phyloP scores from a whole-genome alignment of 352 stramenopile genomes.

The Pythium brachiatum region DNA sequence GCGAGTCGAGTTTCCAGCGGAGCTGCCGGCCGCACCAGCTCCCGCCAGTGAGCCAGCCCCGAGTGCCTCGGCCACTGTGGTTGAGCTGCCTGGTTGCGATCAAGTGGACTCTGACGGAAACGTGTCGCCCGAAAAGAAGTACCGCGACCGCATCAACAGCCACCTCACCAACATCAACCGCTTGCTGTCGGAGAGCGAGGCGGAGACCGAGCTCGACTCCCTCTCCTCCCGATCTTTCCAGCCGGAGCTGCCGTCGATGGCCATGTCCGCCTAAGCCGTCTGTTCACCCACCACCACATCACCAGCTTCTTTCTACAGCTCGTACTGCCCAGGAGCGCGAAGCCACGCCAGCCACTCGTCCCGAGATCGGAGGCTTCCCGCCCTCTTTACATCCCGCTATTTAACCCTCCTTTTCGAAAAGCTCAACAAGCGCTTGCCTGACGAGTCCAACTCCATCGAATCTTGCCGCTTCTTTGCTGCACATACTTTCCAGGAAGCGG shows the following conservation, averaged over 20 bases:
- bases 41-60: neutral
- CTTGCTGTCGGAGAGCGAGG: slow-evolving; percentile 30
- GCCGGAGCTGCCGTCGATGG: slow-evolving; percentile 3
- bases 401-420: neutral
- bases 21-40: neutral
- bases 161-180: slow-evolving; percentile 27
- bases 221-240: slow-evolving; percentile 12
- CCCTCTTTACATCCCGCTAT: neutral
- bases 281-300: neutral
- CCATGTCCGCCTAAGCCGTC: slow-evolving; percentile 12
- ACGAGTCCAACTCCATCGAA: neutral
- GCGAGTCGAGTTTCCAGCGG: neutral
- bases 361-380: too few species aligned
- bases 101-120: neutral
- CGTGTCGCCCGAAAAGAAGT: slow-evolving; percentile 33
- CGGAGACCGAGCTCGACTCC: slow-evolving; percentile 20
- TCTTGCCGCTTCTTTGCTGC: too few species aligned
- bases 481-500: too few species aligned
- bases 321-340: neutral
- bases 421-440: neutral
- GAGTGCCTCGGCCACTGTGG: neutral
- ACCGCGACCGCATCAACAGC: slow-evolving; percentile 24
- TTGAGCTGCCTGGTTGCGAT: neutral
- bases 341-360: neutral
- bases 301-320: neutral